Base-by-base conservation (phyloP, 768 basidiomycete species). In the Lactarius hengduanensis region DNA sequence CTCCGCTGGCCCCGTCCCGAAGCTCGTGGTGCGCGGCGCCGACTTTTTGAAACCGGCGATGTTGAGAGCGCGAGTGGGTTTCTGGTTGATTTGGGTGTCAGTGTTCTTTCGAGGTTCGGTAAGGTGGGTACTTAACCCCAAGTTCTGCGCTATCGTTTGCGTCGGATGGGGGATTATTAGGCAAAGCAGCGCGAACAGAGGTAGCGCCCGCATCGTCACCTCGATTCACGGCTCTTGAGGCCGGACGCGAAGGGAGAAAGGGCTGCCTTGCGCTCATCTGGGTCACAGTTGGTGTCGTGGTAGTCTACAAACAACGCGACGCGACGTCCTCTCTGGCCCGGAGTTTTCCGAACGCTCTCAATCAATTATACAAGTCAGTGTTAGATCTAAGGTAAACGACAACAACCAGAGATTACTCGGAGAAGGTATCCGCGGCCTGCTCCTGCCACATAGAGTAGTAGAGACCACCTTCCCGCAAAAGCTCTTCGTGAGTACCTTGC, bases 401-500 rank as follows among this genome's bases (percentile, higher is more conserved):
- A 63, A 61, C 32, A 47, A 30, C 59, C 22, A 59, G 59, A 53
- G 55, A 61, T 50, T 58, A 59, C n/a, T 71, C 70, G 18, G 59
- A 34, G 38, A 62, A 41, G 22, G 41, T 36, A 26, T 74, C 74
- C 30, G 77, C 76, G 3, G 84, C 85, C 72, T 94, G 92, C 73
- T 90, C 84, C 57, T 83, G 77, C 92, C 92, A 94, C 91, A 94
- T 91, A 67, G 85, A 83, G 66, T 85, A 78, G 74, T 94, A 94
- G 65, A 94, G 73, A 1, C 92, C 90, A 16, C 84, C 85, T 16
- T 76, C 76, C 28, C 80, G 84, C 76, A 98, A 78, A 20, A 98
- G 79, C 74, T 93, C 87, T 43, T 94, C 90, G 74, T 98, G 97
- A 0, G 92, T 94, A 13, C 97, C 97, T 76, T 96, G 86, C 76